A percentile compares a stretch with the other conserved stretches of the same genome.
Conservation (phyloP, 2,329 filamentous ascomycete species). For the Penicillium sp. region DNA sequence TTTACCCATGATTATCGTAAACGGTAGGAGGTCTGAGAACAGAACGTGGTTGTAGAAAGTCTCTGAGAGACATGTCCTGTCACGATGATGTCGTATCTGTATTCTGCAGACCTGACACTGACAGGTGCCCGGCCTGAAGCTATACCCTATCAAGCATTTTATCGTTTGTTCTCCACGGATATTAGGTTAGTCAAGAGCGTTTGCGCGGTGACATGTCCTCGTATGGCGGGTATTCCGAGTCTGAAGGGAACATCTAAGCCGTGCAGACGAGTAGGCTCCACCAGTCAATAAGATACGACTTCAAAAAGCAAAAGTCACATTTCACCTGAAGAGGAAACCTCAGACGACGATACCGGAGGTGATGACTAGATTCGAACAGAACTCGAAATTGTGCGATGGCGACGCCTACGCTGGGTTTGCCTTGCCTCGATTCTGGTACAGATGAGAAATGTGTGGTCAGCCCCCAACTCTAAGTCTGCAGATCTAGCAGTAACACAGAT, state of each 20-base stretch:
- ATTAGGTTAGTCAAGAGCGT: neutral
- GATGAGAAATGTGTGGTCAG: neutral
- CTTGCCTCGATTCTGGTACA: too few species aligned
- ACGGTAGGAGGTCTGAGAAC: conserved; percentile 1
- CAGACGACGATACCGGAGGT: neutral
- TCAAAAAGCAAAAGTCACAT: neutral
- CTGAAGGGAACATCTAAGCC: neutral
- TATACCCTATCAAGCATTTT: neutral
- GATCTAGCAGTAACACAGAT: neutral
- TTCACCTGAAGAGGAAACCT: neutral
- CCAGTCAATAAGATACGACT: neutral
- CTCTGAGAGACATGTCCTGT: neutral
- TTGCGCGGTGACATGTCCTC: neutral
- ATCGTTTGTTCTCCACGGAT: neutral
- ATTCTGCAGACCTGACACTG: neutral
- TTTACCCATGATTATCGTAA: neutral
- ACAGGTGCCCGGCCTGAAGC: neutral
- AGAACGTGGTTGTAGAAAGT: neutral
- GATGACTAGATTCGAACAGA: neutral
- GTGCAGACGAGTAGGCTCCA: neutral
- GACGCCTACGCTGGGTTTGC: neutral
- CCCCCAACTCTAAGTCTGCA: neutral
- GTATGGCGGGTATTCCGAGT: neutral
- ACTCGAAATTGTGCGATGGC: neutral
- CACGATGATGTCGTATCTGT: conserved; percentile 1